Evolutionary conservation across 129 eudicot species (phyloP).

Genomic region (Chrysanthemum seticuspe): DNA sequence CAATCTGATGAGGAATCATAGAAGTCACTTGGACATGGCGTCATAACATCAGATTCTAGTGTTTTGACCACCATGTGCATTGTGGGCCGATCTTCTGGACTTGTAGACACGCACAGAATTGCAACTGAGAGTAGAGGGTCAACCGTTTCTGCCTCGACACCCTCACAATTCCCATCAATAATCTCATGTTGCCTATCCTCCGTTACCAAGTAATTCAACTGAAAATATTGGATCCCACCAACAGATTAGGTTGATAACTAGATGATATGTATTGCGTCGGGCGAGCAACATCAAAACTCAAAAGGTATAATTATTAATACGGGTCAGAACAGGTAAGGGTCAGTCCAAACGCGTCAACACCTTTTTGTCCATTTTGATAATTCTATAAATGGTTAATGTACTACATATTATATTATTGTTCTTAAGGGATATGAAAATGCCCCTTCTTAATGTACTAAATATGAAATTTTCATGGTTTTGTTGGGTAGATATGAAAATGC

Average conservation of each 20-base stretch:
- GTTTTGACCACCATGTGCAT: conserved; percentile 87
- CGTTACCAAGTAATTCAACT: conserved; percentile 77
- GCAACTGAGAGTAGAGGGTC: conserved; percentile 78
- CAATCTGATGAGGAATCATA: conserved; percentile 88
- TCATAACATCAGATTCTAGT: conserved; percentile 95
- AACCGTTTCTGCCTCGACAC: conserved; percentile 70
- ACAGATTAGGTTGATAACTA: background rate
- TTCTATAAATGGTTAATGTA: background rate
- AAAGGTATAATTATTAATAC: background rate
- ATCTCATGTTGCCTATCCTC: conserved; percentile 90
- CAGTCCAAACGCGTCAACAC: background rate
- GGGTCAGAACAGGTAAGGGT: background rate
- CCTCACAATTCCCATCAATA: conserved; percentile 75
- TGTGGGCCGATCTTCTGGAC: conserved; percentile 96
- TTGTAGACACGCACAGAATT: conserved; percentile 78
- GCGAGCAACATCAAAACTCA: background rate
- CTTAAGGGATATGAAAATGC: no score
- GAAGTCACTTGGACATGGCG: conserved; percentile 97
- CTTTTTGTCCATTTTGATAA: background rate
- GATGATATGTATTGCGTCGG: background rate
- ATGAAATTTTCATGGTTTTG: no score
- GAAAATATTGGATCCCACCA: conserved; percentile 24
- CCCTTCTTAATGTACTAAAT: no score
- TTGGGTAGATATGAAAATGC: no score
- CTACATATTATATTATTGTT: background rate